phyloP scores from a whole-genome alignment of 1,139 yeast species.

The Kodamaea anthophila region DNA sequence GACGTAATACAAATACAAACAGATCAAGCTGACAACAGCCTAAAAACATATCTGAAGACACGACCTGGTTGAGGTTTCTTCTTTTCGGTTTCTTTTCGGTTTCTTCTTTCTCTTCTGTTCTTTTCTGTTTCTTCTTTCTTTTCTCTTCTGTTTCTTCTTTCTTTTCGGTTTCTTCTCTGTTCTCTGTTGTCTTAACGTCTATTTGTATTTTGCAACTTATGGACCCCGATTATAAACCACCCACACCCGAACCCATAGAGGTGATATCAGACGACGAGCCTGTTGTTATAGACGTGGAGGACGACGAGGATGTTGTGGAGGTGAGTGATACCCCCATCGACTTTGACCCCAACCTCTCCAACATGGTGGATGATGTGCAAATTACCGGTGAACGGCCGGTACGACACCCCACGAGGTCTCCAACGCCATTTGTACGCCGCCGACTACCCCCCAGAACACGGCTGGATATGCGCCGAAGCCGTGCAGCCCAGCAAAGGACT shows the following conservation, averaged over 20 bases:
- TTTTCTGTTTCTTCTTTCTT: not conserved
- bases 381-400: slow-evolving; percentile 20
- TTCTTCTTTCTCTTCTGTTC: no score
- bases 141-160: not conserved
- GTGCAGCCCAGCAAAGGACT: not conserved
- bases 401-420: slow-evolving; percentile 1
- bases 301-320: slow-evolving; percentile 6
- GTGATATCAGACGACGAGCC: slow-evolving; percentile 8
- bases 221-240: no score
- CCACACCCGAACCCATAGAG: slow-evolving; percentile 6
- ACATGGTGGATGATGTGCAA: slow-evolving; percentile 19
- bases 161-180: not conserved
- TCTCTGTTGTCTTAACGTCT: not conserved
- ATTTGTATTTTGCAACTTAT: slow-evolving; percentile 1
- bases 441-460: slow-evolving; percentile 5
- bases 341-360: slow-evolving; percentile 2
- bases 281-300: slow-evolving; percentile 3
- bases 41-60: no score
- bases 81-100: no score
- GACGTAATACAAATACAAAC: no score
- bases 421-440: slow-evolving; percentile 4
- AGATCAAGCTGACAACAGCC: no score
- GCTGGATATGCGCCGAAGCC: no score
- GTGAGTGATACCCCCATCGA: not conserved
- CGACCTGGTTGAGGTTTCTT: no score